Conservation (phyloP, 164 flowering plant genomes). For the Vitis labrusca region DNA sequence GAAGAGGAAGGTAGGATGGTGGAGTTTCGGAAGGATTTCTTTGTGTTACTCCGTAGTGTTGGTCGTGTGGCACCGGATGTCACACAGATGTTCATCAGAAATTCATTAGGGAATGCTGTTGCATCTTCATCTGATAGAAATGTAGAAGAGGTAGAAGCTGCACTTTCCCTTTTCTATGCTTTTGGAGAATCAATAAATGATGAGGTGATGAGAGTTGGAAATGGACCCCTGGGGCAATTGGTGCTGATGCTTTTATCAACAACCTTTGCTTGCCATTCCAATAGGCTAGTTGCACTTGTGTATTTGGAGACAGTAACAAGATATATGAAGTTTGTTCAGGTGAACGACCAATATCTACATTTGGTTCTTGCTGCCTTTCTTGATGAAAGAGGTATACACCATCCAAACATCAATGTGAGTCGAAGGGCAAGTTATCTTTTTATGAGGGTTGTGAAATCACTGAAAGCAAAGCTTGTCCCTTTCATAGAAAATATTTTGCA, state of each 20-base stretch:
- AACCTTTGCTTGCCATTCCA: slow-evolving; percentile 78
- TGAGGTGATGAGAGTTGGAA: slow-evolving; percentile 67
- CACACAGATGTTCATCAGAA: slow-evolving; percentile 76
- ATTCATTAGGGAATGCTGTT: slow-evolving; percentile 63
- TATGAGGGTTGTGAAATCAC: slow-evolving; percentile 84
- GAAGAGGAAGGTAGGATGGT: slow-evolving; percentile 94
- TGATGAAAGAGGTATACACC: slow-evolving; percentile 95
- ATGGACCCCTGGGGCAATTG: slow-evolving; percentile 70
- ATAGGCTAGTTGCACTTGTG: slow-evolving; percentile 84
- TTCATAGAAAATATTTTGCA: slow-evolving; percentile 83
- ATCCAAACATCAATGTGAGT: slow-evolving; percentile 78
- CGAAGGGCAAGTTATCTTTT: slow-evolving; percentile 93
- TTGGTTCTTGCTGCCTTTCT: slow-evolving; percentile 76
- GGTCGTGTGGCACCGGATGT: slow-evolving; percentile 93
- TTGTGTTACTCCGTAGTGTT: slow-evolving; percentile 77
- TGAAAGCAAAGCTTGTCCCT: slow-evolving; percentile 88
- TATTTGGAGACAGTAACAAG: slow-evolving; percentile 86
- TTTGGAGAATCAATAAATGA: slow-evolving; percentile 86
- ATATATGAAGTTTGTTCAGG: slow-evolving; percentile 79
- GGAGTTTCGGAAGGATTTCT: slow-evolving; percentile 82
- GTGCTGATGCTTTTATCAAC: slow-evolving; percentile 80
- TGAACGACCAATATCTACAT: slow-evolving; percentile 73
- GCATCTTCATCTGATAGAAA: slow-evolving; percentile 55
- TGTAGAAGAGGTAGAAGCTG: slow-evolving; percentile 95
- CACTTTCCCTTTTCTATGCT: slow-evolving; percentile 84